Evolutionary conservation across 1,139 yeast species (phyloP), one percentile per base, ranked within the genome.

Genomic region (Saccharomycopsis hybrid): DNA sequence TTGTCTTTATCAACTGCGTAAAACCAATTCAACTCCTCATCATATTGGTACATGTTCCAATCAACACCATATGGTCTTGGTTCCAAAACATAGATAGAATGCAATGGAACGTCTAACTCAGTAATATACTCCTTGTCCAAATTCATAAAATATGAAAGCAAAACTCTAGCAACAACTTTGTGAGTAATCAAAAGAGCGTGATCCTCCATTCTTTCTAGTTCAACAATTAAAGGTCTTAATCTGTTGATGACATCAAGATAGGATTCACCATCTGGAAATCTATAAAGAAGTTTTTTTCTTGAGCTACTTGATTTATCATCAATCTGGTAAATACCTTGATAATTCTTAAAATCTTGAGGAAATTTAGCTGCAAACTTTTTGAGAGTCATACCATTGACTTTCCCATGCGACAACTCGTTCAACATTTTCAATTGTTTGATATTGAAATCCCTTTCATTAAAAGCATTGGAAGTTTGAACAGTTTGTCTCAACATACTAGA

Each of bases 191-290:
- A 77, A 46, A 90, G 67, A 37, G 87, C 79, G 64, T 89, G 95
- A 60, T 89, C 96, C 13, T 88, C 85, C 52, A 95, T 86, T 58
- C 97, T 75, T 66, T 92, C 98, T 47, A 92, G 76, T 64, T 92
- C 98, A 9, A 90, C 89, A 56, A 92, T 90, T 38, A 92, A 78
- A 1, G 97, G 95, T 53, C 96, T 74, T 54, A 92, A 72, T 54
- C 98, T 74, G 56, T 90, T 87, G 60, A 92, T 84, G 3, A 90
- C 98, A 66, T 92, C 98, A 59, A 90, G 69, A 60, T 90, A 90
- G 0, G 95, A 85, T 67, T 90, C 97, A 35, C 97, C 97, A 8
- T 97, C 97, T 2, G 97, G 97, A 62, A 89, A 90, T 57, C 97
- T 72, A 66, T 89, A 90, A 30, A 82, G 72, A 59, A 90, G 73